Conservation (phyloP, 495 filamentous ascomycete genomes). For the Glutinoglossum americanum region DNA sequence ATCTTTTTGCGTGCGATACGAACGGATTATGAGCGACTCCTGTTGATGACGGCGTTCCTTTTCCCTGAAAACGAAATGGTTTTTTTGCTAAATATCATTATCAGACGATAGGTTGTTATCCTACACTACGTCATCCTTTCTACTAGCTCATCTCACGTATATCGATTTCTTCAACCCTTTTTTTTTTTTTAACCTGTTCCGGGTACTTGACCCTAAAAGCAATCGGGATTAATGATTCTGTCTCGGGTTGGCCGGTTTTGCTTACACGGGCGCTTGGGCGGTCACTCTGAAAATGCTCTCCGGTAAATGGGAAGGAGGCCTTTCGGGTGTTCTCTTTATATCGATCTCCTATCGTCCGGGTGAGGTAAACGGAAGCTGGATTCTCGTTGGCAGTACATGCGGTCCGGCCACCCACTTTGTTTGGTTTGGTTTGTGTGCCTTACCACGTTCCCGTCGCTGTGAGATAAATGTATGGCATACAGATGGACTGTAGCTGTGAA, state of each 20-base stretch:
- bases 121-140: background rate
- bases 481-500: too few relatives aligned
- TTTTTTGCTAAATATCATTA: background rate
- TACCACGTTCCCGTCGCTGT: too few relatives aligned
- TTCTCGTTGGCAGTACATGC: too few relatives aligned
- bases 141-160: background rate
- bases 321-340: too few relatives aligned
- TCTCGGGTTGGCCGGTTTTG: background rate
- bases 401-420: too few relatives aligned
- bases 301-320: too few relatives aligned
- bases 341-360: too few relatives aligned
- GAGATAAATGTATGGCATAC: too few relatives aligned
- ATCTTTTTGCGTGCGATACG: background rate
- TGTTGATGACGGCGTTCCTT: background rate
- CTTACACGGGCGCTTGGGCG: background rate
- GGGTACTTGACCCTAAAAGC: background rate
- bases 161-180: too few relatives aligned
- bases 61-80: background rate
- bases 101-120: too few relatives aligned
- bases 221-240: background rate
- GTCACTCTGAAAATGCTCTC: background rate
- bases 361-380: too few relatives aligned
- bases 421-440: too few relatives aligned
- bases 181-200: background rate
- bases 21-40: background rate